Percentiles rank a stretch among this genome's conserved stretches.
These are phyloP conservation scores for Mallotus repandus DNA, from an alignment of 441 rosid species.

Conservation along the genomic window DNA sequence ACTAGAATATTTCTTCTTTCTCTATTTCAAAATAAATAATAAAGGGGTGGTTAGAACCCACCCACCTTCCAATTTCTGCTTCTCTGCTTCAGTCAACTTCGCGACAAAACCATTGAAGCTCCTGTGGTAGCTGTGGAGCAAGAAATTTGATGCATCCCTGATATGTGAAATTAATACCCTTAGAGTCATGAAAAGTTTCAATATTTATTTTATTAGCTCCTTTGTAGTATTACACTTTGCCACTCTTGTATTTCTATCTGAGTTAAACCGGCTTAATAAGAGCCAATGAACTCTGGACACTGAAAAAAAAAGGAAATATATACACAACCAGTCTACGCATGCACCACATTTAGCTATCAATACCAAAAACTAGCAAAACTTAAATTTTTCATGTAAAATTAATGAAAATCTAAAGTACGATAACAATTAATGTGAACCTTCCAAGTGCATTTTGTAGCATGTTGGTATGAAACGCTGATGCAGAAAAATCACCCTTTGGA, in stretches of 20 bases:
- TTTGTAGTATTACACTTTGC: too few species aligned
- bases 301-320: too few species aligned
- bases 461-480: conserved; percentile 29
- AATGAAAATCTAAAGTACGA: not conserved
- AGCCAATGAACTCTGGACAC: too few species aligned
- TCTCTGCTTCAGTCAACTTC: conserved; percentile 29
- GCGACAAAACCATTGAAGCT: conserved; percentile 40
- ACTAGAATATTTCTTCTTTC: not conserved
- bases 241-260: too few species aligned
- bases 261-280: too few species aligned
- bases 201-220: not conserved
- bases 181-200: too few species aligned
- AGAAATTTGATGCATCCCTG: conserved; percentile 22
- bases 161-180: not conserved
- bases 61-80: conserved; percentile 25
- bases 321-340: too few species aligned
- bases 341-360: too few species aligned
- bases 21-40: not conserved
- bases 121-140: conserved; percentile 29
- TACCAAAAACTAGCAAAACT: too few species aligned
- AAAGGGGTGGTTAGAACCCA: not conserved
- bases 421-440: conserved; percentile 25
- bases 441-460: conserved; percentile 39
- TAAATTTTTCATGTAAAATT: too few species aligned
- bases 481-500: conserved; percentile 24